A percentile compares a stretch with the other conserved stretches of the same genome.
Evolutionary conservation across 495 filamentous ascomycete species (phyloP).

Genomic region (Hypoxylon perforatum): DNA sequence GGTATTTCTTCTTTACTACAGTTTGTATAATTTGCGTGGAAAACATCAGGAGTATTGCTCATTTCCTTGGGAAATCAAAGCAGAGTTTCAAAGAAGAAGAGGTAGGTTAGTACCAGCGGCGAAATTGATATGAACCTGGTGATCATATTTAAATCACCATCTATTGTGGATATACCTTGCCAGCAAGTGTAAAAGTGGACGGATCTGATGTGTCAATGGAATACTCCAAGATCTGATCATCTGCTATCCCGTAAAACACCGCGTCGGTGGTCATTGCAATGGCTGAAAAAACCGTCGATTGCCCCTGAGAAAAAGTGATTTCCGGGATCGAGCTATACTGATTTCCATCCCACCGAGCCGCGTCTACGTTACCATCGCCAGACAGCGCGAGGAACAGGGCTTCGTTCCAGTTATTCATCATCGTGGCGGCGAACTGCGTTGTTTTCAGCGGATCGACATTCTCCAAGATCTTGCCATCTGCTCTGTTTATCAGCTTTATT

Average conservation of each 20-base stretch:
- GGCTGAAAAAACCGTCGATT: slow-evolving; percentile 37
- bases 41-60: too few relatives aligned
- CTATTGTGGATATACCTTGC: slow-evolving; percentile 31
- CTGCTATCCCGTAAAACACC: slow-evolving; percentile 38
- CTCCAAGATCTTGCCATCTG: slow-evolving; percentile 33
- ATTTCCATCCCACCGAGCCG: slow-evolving; percentile 22
- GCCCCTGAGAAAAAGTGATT: slow-evolving; percentile 26
- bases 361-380: slow-evolving; percentile 18
- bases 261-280: slow-evolving; percentile 39
- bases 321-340: slow-evolving; percentile 12
- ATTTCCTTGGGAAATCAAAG: too few relatives aligned
- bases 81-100: too few relatives aligned
- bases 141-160: too few relatives aligned
- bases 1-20: too few relatives aligned
- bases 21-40: too few relatives aligned
- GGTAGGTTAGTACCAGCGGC: too few relatives aligned
- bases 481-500: not conserved
- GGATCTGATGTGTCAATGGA: slow-evolving; percentile 31
- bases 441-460: slow-evolving; percentile 24
- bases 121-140: too few relatives aligned
- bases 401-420: slow-evolving; percentile 33
- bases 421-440: slow-evolving; percentile 30
- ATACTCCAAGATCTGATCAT: slow-evolving; percentile 40
- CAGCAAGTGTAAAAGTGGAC: slow-evolving; percentile 25
- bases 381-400: slow-evolving; percentile 20